Conservation (phyloP, 306 rosid genomes). For the Glycyrrhiza uralensis region DNA sequence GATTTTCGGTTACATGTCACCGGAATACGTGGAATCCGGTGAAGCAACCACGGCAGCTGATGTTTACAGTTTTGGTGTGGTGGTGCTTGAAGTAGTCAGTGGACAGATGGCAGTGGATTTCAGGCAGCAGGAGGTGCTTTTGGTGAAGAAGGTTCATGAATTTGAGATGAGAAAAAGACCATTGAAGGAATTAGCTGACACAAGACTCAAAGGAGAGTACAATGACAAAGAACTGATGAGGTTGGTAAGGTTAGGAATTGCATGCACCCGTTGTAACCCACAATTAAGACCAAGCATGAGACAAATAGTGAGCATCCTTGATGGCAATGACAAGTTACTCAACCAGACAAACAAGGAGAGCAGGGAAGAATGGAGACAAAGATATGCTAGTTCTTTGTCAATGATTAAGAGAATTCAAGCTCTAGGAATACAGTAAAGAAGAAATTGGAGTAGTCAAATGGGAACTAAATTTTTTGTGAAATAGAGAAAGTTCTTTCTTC, state of each 20-base stretch:
- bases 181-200: conserved; percentile 66
- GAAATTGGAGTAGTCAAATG: neutral
- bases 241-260: conserved; percentile 62
- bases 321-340: conserved; percentile 65
- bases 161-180: conserved; percentile 55
- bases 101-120: conserved; percentile 91
- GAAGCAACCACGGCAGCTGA: conserved; percentile 72
- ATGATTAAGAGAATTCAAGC: conserved; percentile 80
- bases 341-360: conserved; percentile 43
- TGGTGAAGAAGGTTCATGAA: conserved; percentile 70
- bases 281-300: conserved; percentile 72
- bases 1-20: conserved; percentile 91
- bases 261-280: conserved; percentile 62
- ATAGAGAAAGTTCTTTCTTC: conserved; percentile 14
- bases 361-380: conserved; percentile 67
- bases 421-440: conserved; percentile 76
- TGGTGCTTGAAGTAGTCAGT: conserved; percentile 74
- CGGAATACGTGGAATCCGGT: conserved; percentile 73
- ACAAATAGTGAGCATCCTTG: conserved; percentile 71
- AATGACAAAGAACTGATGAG: conserved; percentile 59
- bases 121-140: conserved; percentile 77
- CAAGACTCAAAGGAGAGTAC: conserved; percentile 61
- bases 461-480: conserved; percentile 22
- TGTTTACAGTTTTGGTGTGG: conserved; percentile 87
- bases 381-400: conserved; percentile 57